Evolutionary conservation across 2,329 filamentous ascomycete species (phyloP).

Genomic region (Leptographium lundbergii): DNA sequence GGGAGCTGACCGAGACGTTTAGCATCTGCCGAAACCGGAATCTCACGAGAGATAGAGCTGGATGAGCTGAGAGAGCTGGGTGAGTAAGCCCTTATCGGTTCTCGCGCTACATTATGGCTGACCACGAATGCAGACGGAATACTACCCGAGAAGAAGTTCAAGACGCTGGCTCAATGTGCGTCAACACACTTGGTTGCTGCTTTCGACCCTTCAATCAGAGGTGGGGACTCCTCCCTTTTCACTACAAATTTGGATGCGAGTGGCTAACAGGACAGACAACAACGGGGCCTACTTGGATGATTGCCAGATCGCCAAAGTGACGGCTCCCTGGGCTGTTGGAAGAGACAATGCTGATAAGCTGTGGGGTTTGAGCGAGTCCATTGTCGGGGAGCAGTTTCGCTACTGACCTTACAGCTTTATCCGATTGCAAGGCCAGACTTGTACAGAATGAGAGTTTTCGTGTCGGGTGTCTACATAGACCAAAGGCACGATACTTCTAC

Average conservation of each 20-base stretch:
- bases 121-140: not conserved
- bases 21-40: not conserved
- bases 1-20: not conserved
- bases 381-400: constrained; percentile 28
- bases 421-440: too few species aligned
- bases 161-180: not conserved
- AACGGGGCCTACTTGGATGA: constrained; percentile 15
- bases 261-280: not conserved
- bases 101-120: not conserved
- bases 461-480: too few species aligned
- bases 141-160: not conserved
- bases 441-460: too few species aligned
- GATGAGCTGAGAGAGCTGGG: not conserved
- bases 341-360: constrained; percentile 25
- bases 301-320: constrained; percentile 10
- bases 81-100: not conserved
- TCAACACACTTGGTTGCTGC: not conserved
- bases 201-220: not conserved
- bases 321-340: not conserved
- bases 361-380: constrained; percentile 32
- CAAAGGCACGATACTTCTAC: too few species aligned
- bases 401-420: not conserved
- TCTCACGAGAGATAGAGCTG: not conserved
- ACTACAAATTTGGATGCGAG: not conserved
- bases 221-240: not conserved